phyloP scores from a whole-genome alignment of 176 grass and related monocot genomes.

The Avena sativa region DNA sequence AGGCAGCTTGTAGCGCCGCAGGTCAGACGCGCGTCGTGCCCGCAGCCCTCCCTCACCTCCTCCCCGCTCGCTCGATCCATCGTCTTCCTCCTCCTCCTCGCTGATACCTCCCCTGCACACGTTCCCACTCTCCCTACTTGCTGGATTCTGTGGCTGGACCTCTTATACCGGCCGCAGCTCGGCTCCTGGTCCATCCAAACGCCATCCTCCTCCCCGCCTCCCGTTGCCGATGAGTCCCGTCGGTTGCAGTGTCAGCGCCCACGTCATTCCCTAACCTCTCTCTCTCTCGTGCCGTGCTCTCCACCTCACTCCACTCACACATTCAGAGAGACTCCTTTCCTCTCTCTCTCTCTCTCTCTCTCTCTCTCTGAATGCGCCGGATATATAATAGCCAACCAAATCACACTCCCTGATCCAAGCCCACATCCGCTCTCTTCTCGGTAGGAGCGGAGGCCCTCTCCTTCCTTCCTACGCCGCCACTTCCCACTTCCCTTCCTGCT shows the following conservation, averaged over 20 bases:
- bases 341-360: not conserved
- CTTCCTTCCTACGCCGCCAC: not conserved
- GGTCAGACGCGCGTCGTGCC: conserved; percentile 38
- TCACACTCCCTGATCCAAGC: conserved; percentile 26
- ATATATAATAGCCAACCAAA: conserved; percentile 54
- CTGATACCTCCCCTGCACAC: conserved; percentile 11
- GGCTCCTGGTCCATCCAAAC: conserved; percentile 62
- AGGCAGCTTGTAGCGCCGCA: conserved; percentile 4
- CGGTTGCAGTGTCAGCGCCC: conserved; percentile 20
- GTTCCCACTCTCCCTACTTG: conserved; percentile 33
- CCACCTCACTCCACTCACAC: conserved; percentile 47
- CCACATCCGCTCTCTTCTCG: conserved; percentile 60
- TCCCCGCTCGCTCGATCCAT: not conserved
- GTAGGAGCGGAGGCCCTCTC: conserved; percentile 42
- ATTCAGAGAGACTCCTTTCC: not conserved
- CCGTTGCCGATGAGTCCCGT: conserved; percentile 51
- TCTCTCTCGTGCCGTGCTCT: conserved; percentile 33
- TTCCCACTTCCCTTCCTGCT: conserved; percentile 9
- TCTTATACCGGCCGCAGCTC: conserved; percentile 26
- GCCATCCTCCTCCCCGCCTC: conserved; percentile 62
- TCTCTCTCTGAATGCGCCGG: not conserved
- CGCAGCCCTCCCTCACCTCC: not conserved
- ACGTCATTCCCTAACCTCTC: conserved; percentile 23
- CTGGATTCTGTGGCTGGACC: conserved; percentile 39
- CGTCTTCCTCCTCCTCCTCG: not conserved